These are phyloP conservation scores for Russula virescens DNA, from an alignment of 768 basidiomycete species.

Conservation along the genomic window DNA sequence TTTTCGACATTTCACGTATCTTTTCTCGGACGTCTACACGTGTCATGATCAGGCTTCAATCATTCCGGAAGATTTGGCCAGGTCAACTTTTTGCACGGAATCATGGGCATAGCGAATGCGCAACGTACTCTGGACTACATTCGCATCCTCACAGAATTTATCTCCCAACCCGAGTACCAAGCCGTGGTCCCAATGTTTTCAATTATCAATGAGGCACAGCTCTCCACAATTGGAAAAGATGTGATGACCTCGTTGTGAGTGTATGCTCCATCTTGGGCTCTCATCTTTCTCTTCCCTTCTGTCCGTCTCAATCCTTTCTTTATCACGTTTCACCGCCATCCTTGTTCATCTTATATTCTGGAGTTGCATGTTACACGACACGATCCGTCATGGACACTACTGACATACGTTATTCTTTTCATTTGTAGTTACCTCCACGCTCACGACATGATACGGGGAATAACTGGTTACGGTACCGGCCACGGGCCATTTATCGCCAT, in stretches of 20 bases:
- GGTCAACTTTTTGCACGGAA: constrained; percentile 61
- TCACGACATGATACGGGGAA: constrained; percentile 63
- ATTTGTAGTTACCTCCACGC: constrained; percentile 49
- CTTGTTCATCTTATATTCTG: not conserved
- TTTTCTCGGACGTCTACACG: not conserved
- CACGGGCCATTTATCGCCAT: constrained; percentile 54
- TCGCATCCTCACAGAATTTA: constrained; percentile 74
- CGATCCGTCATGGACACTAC: constrained; percentile 1
- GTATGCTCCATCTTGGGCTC: constrained; percentile 23
- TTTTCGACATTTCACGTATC: not conserved
- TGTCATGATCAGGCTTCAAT: constrained; percentile 40
- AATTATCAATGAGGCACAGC: constrained; percentile 59
- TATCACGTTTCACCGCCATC: constrained; percentile 2
- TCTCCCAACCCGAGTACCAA: constrained; percentile 68
- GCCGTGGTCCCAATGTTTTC: constrained; percentile 59
- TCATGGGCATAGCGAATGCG: constrained; percentile 88
- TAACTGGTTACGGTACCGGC: constrained; percentile 69
- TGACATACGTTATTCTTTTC: constrained; percentile 32
- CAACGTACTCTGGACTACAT: constrained; percentile 76
- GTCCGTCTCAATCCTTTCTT: not conserved
- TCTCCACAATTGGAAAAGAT: constrained; percentile 49
- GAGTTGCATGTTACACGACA: constrained; percentile 1
- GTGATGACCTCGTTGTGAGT: constrained; percentile 58
- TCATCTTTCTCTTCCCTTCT: constrained; percentile 25
- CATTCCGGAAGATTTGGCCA: constrained; percentile 56